These are phyloP conservation scores for Inga leiocalycina DNA, from an alignment of 306 rosid genomes.

Conservation along the genomic window DNA sequence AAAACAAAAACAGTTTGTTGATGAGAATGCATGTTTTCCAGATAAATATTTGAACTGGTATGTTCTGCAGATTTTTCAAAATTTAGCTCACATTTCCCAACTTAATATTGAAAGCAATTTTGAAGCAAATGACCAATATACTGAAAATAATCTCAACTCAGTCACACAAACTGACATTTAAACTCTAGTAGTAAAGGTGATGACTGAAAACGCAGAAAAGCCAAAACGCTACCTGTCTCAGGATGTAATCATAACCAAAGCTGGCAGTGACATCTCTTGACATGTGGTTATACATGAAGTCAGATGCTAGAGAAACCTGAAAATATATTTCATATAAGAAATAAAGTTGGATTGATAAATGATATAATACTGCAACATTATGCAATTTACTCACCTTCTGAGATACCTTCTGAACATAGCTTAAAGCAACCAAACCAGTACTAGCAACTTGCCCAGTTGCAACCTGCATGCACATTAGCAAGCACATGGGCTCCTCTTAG, in stretches of 20 bases:
- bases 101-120: neutral
- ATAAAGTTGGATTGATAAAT: neutral
- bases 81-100: neutral
- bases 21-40: neutral
- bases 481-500: too few relatives aligned
- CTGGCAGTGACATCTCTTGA: conserved; percentile 85
- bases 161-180: conserved; percentile 5
- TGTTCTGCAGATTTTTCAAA: neutral
- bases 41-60: neutral
- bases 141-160: conserved; percentile 13
- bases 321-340: conserved; percentile 16
- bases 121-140: conserved; percentile 3
- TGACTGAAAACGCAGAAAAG: conserved; percentile 17
- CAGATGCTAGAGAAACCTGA: conserved; percentile 90
- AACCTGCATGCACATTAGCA: too few relatives aligned
- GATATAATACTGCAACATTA: conserved; percentile 1
- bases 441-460: too few relatives aligned
- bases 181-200: neutral
- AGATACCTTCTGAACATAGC: conserved; percentile 94
- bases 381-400: conserved; percentile 72
- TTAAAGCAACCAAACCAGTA: conserved; percentile 68
- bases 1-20: neutral
- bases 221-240: conserved; percentile 71
- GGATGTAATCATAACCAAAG: conserved; percentile 92
- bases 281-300: conserved; percentile 90